phyloP scores from a whole-genome alignment of 495 filamentous ascomycete species.

The Massariosphaeria phaeospora region DNA sequence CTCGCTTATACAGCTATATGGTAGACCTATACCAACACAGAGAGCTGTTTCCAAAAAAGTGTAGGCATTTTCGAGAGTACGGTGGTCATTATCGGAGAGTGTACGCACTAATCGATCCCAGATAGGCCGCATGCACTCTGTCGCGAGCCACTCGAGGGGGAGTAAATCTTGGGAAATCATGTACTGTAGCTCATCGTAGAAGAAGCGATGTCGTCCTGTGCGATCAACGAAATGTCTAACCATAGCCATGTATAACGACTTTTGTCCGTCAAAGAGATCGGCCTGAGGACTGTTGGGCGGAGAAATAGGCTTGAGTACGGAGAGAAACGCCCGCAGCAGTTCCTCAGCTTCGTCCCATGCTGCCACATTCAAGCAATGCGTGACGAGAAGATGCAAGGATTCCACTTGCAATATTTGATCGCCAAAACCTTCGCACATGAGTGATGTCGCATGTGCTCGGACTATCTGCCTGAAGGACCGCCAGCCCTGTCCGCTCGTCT shows the following conservation, averaged over 20 bases:
- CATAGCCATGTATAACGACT: conserved; percentile 16
- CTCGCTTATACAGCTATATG: conserved; percentile 7
- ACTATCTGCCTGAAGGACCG: conserved; percentile 21
- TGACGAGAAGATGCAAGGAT: conserved; percentile 14
- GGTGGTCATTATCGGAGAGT: conserved; percentile 19
- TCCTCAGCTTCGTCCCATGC: conserved; percentile 30
- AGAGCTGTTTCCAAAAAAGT: conserved; percentile 21
- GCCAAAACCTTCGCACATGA: conserved; percentile 26
- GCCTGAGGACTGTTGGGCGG: conserved; percentile 12
- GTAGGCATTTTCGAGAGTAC: conserved; percentile 10
- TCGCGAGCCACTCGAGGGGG: conserved; percentile 32
- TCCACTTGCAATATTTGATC: conserved; percentile 15
- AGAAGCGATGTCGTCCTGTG: conserved; percentile 11
- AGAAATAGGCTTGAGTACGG: conserved; percentile 11
- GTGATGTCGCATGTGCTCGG: conserved; percentile 22
- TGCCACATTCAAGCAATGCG: conserved; percentile 12
- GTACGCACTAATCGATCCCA: conserved; percentile 22
- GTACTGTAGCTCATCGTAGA: conserved; percentile 24
- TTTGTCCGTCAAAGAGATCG: conserved; percentile 16
- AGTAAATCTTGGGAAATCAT: conserved; percentile 27
- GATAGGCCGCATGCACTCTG: conserved; percentile 22
- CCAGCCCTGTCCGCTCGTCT: conserved; percentile 21
- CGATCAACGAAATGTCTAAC: conserved; percentile 12
- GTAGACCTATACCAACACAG: conserved; percentile 14
- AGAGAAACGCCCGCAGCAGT: conserved; percentile 16